Conservation (phyloP, 148 eudicot species). For the Camellia lanceoleosa region DNA sequence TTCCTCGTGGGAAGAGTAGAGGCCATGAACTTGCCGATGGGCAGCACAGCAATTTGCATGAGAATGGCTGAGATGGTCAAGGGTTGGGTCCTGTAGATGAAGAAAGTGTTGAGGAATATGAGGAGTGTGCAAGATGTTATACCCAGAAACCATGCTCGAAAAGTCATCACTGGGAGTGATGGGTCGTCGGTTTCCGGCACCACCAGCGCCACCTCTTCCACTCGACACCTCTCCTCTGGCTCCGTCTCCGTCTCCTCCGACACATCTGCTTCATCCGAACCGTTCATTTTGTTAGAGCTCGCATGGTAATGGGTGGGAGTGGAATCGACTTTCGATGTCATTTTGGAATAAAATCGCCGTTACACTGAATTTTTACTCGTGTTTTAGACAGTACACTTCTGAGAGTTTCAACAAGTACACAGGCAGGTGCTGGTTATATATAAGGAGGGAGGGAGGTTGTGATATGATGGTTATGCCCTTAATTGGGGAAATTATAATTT, state of each 20-base stretch:
- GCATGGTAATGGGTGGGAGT: too few species aligned
- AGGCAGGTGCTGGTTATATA: not conserved
- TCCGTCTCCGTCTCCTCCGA: not conserved
- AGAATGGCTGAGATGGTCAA: slow-evolving; percentile 77
- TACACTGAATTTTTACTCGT: too few species aligned
- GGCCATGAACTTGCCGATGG: slow-evolving; percentile 80
- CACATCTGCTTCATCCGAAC: too few species aligned
- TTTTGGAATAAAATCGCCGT: not conserved
- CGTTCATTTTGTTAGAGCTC: slow-evolving; percentile 1
- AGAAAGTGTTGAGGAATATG: slow-evolving; percentile 91
- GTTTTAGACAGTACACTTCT: too few species aligned
- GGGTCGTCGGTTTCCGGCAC: slow-evolving; percentile 98
- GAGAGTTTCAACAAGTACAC: too few species aligned
- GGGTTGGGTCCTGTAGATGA: slow-evolving; percentile 84
- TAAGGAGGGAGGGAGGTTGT: not conserved
- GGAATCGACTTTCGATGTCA: not conserved
- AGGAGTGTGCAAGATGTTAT: slow-evolving; percentile 59
- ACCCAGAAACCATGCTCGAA: slow-evolving; percentile 85
- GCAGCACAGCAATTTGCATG: slow-evolving; percentile 80
- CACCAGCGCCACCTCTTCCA: slow-evolving; percentile 91
- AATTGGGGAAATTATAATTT: not conserved
- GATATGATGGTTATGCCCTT: not conserved
- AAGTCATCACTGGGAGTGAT: slow-evolving; percentile 75
- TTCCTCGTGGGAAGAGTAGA: slow-evolving; percentile 53
- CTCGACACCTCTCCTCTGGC: slow-evolving; percentile 37